Percentiles rank a stretch among this genome's conserved stretches.
Conservation (phyloP, 768 basidiomycete genomes). For the Termitomyces heimii region DNA sequence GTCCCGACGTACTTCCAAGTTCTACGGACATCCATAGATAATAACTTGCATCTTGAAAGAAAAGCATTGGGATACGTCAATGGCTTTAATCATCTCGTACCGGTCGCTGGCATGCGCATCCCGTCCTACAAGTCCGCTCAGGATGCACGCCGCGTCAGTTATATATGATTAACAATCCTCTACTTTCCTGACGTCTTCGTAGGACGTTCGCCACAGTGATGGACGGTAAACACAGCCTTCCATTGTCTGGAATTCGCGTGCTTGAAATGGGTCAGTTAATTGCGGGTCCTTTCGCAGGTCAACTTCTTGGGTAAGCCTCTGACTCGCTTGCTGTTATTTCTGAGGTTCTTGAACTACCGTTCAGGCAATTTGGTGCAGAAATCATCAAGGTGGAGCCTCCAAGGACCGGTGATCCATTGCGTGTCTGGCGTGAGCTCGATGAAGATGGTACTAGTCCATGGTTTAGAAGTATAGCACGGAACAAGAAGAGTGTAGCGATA, state of each 20-base stretch:
- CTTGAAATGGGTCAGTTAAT: slow-evolving; percentile 68
- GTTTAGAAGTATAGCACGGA: slow-evolving; percentile 66
- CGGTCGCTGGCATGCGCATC: not conserved
- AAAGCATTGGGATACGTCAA: not conserved
- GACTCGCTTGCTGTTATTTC: not conserved
- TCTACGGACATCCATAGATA: not conserved
- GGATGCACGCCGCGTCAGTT: slow-evolving; percentile 1
- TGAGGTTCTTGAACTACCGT: not conserved
- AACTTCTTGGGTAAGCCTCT: slow-evolving; percentile 53
- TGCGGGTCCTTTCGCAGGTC: slow-evolving; percentile 69
- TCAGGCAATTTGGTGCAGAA: slow-evolving; percentile 67
- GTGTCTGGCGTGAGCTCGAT: slow-evolving; percentile 68
- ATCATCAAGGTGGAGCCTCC: slow-evolving; percentile 70
- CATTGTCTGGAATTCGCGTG: slow-evolving; percentile 57
- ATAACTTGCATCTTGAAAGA: not conserved
- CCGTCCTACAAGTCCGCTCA: not conserved
- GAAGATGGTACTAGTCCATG: slow-evolving; percentile 67
- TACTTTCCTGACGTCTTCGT: not conserved
- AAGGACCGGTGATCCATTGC: slow-evolving; percentile 55
- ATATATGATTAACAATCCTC: not conserved
- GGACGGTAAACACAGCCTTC: slow-evolving; percentile 31
- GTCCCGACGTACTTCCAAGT: not conserved
- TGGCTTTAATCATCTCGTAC: not conserved
- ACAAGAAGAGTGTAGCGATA: slow-evolving; percentile 71
- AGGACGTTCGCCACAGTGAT: slow-evolving; percentile 12